phyloP scores from a whole-genome alignment of 805 yeast genomes.

The Candida michaelii region DNA sequence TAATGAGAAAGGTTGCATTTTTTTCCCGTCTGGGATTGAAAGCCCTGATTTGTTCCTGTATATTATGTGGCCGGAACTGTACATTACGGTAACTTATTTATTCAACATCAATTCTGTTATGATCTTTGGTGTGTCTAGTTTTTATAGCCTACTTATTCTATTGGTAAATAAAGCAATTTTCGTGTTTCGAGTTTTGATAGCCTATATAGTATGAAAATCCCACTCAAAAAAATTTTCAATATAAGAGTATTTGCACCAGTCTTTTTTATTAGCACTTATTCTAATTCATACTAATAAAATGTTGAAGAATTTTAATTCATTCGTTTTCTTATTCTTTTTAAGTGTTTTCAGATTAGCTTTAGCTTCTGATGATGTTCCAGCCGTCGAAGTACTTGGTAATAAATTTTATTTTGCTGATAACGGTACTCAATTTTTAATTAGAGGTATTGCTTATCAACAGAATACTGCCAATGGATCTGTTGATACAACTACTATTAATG shows the following conservation, averaged over 20 bases:
- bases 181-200: conserved; percentile 12
- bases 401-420: conserved; percentile 42
- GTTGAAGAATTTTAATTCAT: conserved; percentile 8
- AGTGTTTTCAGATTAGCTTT: background rate
- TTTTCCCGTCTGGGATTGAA: conserved; percentile 8
- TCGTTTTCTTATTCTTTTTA: conserved; percentile 15
- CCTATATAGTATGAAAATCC: conserved; percentile 1
- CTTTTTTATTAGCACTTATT: background rate
- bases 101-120: conserved; percentile 1
- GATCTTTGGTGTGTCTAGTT: conserved; percentile 2
- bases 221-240: conserved; percentile 4
- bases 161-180: conserved; percentile 8
- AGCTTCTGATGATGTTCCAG: conserved; percentile 22
- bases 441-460: conserved; percentile 47
- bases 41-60: conserved; percentile 7
- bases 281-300: background rate
- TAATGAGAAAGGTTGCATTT: conserved; percentile 4
- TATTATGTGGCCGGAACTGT: background rate
- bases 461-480: conserved; percentile 31
- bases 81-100: background rate
- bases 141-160: conserved; percentile 11
- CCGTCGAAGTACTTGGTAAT: conserved; percentile 42
- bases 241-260: conserved; percentile 1
- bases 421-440: conserved; percentile 44
- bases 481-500: conserved; percentile 22